Evolutionary conservation across 257 asterid genomes (phyloP), one percentile per base, ranked within the genome.

Genomic region (Petunia axillaris): DNA sequence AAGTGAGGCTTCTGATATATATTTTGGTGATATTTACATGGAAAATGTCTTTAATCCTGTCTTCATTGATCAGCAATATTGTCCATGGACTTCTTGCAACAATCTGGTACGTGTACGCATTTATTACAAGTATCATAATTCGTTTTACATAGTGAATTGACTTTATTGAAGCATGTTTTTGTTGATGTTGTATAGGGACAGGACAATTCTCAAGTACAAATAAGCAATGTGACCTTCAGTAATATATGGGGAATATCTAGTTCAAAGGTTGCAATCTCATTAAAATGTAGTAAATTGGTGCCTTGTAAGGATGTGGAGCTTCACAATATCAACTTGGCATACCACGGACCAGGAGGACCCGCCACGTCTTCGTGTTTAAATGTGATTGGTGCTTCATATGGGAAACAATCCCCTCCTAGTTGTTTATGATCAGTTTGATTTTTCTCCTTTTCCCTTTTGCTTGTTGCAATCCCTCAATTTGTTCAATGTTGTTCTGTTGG

Each of bases 21-120:
- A 40, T 14, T 93, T 86, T 64, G 81, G 86, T n/a, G 76, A 88
- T 75, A 86, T 93, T 50, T 14, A 37, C 57, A 91, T 93, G 95
- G 46, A 41, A 10, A 48, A 87, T 54, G 94, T 87, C 48, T 7
- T 35, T 46, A 93, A 93, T 55, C 97, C 98, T 1, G 83, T 93
- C 70, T 11, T 90, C 5, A 93, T 93, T 67, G 98, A 93, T 84
- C 97, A 93, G 50, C 74, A 80, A 4, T 92, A 92, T 75, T 91
- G 96, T 41, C 96, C 97, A 0, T 10, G 13, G 2, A 25, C 79
- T 0, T 43, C 58, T 79, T 91, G 95, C 88, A 2, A 8, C 74
- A 25, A 35, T 0, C n/a, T 6, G 84, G 95, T 88, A 89, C 10
- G 81, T 25, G 53, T 35, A 13, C 62, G 44, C 38, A 9, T 25